These are phyloP conservation scores for Mycena polygramma DNA, from an alignment of 768 basidiomycete genomes.

Conservation along the genomic window DNA sequence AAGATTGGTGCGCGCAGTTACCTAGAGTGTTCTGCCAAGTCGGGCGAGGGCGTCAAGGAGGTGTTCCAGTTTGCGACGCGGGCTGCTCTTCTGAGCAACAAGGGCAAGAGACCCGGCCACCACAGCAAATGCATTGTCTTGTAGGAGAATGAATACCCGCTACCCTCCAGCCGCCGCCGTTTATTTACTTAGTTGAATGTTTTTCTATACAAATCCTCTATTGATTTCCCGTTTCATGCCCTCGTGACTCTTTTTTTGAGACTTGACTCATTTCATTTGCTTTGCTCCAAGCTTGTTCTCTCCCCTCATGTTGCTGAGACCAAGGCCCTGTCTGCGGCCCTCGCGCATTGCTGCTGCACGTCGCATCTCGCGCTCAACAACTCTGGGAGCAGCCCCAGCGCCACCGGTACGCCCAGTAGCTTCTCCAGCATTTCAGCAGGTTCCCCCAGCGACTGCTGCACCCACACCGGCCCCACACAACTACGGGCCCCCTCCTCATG, in stretches of 20 bases:
- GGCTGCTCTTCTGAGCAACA: constrained; percentile 80
- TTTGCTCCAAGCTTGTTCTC: constrained; percentile 15
- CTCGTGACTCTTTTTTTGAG: constrained; percentile 18
- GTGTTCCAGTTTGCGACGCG: constrained; percentile 99
- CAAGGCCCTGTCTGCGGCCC: constrained; percentile 24
- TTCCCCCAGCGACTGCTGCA: constrained; percentile 56
- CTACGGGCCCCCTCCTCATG: constrained; percentile 55
- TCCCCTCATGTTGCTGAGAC: constrained; percentile 30
- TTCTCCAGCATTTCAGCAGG: constrained; percentile 55
- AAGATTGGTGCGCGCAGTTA: constrained; percentile 98
- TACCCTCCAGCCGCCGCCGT: not conserved
- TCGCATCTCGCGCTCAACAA: constrained; percentile 34
- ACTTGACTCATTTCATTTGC: constrained; percentile 15
- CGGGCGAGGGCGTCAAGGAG: constrained; percentile 96
- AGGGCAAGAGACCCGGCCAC: constrained; percentile 57
- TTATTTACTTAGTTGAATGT: constrained; percentile 40
- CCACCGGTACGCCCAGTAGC: constrained; percentile 32
- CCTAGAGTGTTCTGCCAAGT: constrained; percentile 96
- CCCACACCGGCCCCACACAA: constrained; percentile 46
- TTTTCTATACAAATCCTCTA: constrained; percentile 33
- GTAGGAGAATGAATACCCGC: constrained; percentile 40
- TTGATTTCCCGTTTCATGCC: constrained; percentile 5
- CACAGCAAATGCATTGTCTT: constrained; percentile 49
- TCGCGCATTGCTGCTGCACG: constrained; percentile 28
- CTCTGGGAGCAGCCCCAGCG: constrained; percentile 30